Evolutionary conservation across 768 basidiomycete species (phyloP).

Genomic region (Coprinopsis strossmayeri): DNA sequence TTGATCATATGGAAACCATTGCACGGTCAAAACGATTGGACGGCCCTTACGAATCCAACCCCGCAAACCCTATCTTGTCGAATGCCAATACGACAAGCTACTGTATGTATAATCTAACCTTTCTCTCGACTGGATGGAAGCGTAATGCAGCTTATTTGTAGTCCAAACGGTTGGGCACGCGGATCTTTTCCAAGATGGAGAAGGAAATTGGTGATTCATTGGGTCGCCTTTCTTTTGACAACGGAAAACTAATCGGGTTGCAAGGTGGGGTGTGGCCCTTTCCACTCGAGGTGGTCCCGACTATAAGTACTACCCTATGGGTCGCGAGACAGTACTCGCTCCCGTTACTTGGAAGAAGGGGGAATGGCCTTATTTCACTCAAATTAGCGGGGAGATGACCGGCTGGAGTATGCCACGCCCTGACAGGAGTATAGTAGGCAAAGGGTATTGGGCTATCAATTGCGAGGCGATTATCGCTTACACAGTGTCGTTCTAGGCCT

Average conservation of each 20-base stretch:
- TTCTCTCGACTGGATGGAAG: neutral
- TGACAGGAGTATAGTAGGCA: conserved; percentile 7
- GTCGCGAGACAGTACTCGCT: conserved; percentile 29
- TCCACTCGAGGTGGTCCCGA: conserved; percentile 20
- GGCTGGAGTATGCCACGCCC: conserved; percentile 16
- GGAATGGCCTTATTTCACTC: conserved; percentile 20
- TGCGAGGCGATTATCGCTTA: neutral
- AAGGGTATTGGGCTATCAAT: conserved; percentile 3
- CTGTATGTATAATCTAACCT: conserved; percentile 9
- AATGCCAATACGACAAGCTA: conserved; percentile 19
- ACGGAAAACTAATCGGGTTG: no score
- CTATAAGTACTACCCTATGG: conserved; percentile 24
- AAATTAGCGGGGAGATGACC: conserved; percentile 16
- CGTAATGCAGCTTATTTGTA: conserved; percentile 1
- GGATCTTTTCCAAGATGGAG: conserved; percentile 26
- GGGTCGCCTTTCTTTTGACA: no score
- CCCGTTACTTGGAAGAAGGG: conserved; percentile 24
- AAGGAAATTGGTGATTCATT: conserved; percentile 25
- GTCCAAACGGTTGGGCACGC: conserved; percentile 33
- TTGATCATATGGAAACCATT: conserved; percentile 18
- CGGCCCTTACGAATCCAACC: conserved; percentile 17
- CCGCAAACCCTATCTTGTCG: conserved; percentile 22
- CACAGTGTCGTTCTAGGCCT: conserved; percentile 5
- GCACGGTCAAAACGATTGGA: conserved; percentile 22
- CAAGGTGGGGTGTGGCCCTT: conserved; percentile 22